Percentiles rank a stretch among this genome's conserved stretches.
phyloP scores from a whole-genome alignment of 1,284 basidiomycete species.

The Vanrija pseudolonga region DNA sequence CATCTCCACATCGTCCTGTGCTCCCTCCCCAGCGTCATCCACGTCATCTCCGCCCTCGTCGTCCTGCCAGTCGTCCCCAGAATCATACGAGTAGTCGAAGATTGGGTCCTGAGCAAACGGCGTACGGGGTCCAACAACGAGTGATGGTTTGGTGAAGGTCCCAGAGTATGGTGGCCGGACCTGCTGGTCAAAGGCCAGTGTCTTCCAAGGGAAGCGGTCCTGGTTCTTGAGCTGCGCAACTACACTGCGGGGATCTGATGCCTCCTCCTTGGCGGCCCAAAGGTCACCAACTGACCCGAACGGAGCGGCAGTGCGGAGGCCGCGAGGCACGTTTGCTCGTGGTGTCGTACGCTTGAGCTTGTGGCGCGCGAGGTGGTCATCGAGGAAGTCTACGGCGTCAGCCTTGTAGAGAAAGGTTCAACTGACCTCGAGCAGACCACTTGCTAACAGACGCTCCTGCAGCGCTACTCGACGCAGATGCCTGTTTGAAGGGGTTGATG shows the following conservation, averaged over 20 bases:
- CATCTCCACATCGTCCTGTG: constrained; percentile 24
- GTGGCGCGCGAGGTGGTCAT: constrained; percentile 28
- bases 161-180: constrained; percentile 45
- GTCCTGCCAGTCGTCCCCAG: constrained; percentile 49
- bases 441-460: background rate
- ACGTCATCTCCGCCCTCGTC: constrained; percentile 43
- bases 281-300: constrained; percentile 37
- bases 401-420: background rate
- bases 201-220: constrained; percentile 45
- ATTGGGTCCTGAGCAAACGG: constrained; percentile 47
- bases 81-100: constrained; percentile 49
- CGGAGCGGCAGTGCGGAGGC: constrained; percentile 37
- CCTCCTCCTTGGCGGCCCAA: constrained; percentile 37
- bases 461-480: background rate
- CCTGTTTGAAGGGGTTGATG: constrained; percentile 17
- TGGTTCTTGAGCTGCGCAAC: constrained; percentile 33
- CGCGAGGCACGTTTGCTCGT: constrained; percentile 15
- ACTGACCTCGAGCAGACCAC: constrained; percentile 8
- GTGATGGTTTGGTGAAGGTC: constrained; percentile 45
- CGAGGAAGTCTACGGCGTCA: constrained; percentile 23
- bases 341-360: background rate
- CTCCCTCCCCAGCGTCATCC: constrained; percentile 30
- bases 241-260: constrained; percentile 42
- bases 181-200: constrained; percentile 46
- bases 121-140: constrained; percentile 46